phyloP scores from a whole-genome alignment of 345 rosid species.

The Salix arbutifolia region DNA sequence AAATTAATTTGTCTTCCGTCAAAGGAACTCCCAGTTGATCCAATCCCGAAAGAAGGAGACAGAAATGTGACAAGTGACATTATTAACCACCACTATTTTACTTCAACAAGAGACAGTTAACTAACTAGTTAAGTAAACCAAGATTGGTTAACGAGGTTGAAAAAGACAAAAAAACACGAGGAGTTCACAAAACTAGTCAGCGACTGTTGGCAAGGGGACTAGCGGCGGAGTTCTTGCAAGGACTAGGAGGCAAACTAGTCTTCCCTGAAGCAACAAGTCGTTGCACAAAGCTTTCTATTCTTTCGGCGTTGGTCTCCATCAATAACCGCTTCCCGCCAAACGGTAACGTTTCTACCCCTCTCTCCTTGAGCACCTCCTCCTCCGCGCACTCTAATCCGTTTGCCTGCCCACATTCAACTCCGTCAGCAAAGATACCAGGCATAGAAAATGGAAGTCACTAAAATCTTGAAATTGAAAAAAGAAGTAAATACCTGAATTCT shows the following conservation, averaged over 20 bases:
- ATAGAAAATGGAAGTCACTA: neutral
- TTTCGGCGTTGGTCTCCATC: conserved; percentile 80
- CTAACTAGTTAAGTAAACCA: conserved; percentile 6
- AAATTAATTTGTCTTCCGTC: neutral
- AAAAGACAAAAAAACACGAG: neutral
- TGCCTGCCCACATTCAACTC: conserved; percentile 43
- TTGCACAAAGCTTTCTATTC: conserved; percentile 68
- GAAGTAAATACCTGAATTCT: conserved; percentile 68
- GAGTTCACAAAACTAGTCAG: conserved; percentile 20
- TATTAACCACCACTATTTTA: conserved; percentile 6
- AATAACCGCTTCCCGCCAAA: conserved; percentile 83
- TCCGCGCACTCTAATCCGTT: conserved; percentile 49
- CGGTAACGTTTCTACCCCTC: conserved; percentile 80
- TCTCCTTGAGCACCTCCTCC: conserved; percentile 64
- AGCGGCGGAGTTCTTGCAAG: conserved; percentile 72
- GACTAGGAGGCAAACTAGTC: conserved; percentile 80
- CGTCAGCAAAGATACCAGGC: conserved; percentile 11
- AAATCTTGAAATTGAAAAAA: neutral
- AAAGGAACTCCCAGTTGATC: neutral
- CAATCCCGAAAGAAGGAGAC: neutral
- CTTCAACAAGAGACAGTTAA: conserved; percentile 8
- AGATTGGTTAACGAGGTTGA: conserved; percentile 7
- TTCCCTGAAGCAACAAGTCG: conserved; percentile 75
- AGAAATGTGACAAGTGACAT: neutral
- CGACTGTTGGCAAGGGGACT: conserved; percentile 62